Evolutionary conservation across 305 asterid species (phyloP).

Genomic region (Fraxinus albicans): DNA sequence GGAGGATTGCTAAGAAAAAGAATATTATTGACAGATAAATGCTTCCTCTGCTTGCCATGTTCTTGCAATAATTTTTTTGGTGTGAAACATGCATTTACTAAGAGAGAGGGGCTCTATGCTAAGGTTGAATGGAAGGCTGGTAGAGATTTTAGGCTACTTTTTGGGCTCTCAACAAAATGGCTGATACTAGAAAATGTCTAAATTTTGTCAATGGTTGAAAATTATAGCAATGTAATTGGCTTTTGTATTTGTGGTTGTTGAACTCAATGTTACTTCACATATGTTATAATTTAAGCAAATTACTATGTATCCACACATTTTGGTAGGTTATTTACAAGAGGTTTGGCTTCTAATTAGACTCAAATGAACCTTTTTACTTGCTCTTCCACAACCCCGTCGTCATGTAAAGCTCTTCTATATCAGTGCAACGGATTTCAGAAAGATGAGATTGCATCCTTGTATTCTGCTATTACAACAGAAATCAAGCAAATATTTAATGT

Average conservation of each 20-base stretch:
- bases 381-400: conserved; percentile 24
- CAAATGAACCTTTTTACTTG: conserved; percentile 45
- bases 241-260: conserved; percentile 10
- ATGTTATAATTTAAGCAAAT: not conserved
- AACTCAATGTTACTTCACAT: not conserved
- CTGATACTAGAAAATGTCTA: not conserved
- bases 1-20: conserved; percentile 39
- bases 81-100: conserved; percentile 8
- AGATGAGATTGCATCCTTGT: conserved; percentile 38
- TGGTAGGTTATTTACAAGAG: not conserved
- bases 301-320: no score
- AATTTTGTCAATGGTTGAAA: conserved; percentile 1
- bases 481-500: conserved; percentile 30
- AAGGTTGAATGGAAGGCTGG: conserved; percentile 16
- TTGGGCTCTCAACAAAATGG: not conserved
- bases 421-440: conserved; percentile 45
- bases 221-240: not conserved
- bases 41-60: conserved; percentile 41
- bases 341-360: conserved; percentile 19
- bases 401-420: conserved; percentile 63
- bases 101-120: conserved; percentile 2
- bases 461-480: conserved; percentile 48
- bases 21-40: conserved; percentile 26
- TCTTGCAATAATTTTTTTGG: conserved; percentile 3
- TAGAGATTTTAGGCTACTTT: conserved; percentile 23